Evolutionary conservation across 345 rosid species (phyloP), one percentile per base, ranked within the genome.

Genomic region (Rhizophora mangle): DNA sequence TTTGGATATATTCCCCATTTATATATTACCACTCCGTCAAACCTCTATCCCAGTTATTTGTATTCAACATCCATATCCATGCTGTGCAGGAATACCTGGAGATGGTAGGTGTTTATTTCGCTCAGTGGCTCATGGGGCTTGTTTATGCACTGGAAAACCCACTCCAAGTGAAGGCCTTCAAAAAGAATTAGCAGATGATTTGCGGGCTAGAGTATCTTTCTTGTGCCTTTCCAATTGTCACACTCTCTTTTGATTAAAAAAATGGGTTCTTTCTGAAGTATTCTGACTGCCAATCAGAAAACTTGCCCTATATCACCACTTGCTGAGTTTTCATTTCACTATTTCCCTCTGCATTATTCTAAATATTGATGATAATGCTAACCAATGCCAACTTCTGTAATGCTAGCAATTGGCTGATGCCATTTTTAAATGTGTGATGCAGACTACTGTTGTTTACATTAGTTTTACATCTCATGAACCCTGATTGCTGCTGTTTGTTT

Each of bases 61-160:
- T 26, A 43, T 56, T 55, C 39, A 63, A 72, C 43, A 32, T 64
- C 46, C 67, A 26, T 20, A 57, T 21, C 37, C 53, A 29, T 71
- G 11, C 57, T 71, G 13, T 84, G 68, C 83, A 92, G 99, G 96
- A 72, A 86, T 95, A 62, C 99, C 97, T 49, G 96, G 99, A 60
- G 97, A 95, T 83, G 99, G 99, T 32, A 83, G 99, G 65, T 95
- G 99, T 67, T 81, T 95, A 86, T 91, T 95, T 74, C 93, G 97
- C 26, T 87, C 99, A 34, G 97, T 94, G 65, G 90, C 87, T 73
- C 96, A 89, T 30, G 99, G 88, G 21, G 89, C 93, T 72, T 91
- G 93, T 81, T 66, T 90, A 75, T 75, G 81, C 34, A 80, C 85
- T 68, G 96, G 97, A 54, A 85, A 84, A 75, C 71, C 75, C 15